These are phyloP conservation scores for Ballota nigra DNA, from an alignment of 257 asterid species.

Conservation along the genomic window DNA sequence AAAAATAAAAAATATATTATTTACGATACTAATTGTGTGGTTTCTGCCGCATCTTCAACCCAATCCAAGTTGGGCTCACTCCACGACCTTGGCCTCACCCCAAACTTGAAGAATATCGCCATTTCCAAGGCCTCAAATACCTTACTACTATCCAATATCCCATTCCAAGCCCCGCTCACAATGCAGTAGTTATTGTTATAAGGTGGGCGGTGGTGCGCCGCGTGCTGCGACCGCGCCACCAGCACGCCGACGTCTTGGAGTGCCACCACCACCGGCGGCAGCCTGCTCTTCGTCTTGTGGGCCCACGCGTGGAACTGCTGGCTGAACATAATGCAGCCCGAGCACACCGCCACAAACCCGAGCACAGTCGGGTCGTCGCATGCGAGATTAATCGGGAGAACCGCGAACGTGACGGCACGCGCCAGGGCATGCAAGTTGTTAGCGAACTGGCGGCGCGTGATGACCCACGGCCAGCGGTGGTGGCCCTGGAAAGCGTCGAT, in stretches of 20 bases:
- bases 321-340: conserved; percentile 78
- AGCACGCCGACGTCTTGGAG: conserved; percentile 73
- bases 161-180: conserved; percentile 81
- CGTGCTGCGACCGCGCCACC: conserved; percentile 61
- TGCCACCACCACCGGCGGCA: conserved; percentile 61
- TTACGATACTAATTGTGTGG: conserved; percentile 1
- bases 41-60: not conserved
- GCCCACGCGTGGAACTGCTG: conserved; percentile 91
- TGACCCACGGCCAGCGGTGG: conserved; percentile 85
- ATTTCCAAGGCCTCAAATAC: conserved; percentile 66
- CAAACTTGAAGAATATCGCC: conserved; percentile 58
- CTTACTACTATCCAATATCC: conserved; percentile 41
- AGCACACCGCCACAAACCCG: conserved; percentile 54
- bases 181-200: conserved; percentile 78
- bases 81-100: conserved; percentile 79
- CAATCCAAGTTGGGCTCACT: conserved; percentile 43
- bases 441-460: conserved; percentile 75
- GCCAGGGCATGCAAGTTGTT: conserved; percentile 48
- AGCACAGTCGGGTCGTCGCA: conserved; percentile 11
- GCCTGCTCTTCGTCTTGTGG: conserved; percentile 62
- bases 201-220: conserved; percentile 80
- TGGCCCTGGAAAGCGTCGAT: conserved; percentile 87
- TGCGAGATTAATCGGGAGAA: not conserved
- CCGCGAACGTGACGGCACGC: not conserved
- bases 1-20: not conserved